Evolutionary conservation across 495 filamentous ascomycete species (phyloP).

Genomic region (Aspergillus mulundensis): DNA sequence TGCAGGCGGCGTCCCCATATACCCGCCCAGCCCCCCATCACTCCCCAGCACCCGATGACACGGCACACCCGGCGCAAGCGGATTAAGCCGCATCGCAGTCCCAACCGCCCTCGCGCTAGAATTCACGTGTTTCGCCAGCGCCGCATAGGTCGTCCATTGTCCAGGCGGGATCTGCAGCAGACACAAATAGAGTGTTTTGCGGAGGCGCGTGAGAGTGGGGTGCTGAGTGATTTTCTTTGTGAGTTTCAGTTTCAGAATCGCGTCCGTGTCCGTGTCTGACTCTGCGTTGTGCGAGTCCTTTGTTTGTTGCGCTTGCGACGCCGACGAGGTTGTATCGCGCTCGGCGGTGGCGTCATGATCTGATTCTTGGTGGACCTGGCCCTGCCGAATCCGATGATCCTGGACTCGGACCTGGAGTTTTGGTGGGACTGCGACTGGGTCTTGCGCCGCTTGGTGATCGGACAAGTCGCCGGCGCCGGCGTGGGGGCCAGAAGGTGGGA

Average conservation of each 20-base stretch:
- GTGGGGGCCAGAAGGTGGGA: slow-evolving; percentile 7
- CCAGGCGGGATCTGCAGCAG: slow-evolving; percentile 69
- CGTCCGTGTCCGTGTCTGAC: neutral
- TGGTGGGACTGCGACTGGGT: neutral
- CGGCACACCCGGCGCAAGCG: slow-evolving; percentile 61
- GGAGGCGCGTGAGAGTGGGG: slow-evolving; percentile 49
- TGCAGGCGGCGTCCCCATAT: slow-evolving; percentile 16
- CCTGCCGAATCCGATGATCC: too few species aligned
- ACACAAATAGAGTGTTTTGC: slow-evolving; percentile 58
- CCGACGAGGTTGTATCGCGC: neutral
- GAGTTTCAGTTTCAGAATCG: slow-evolving; percentile 19
- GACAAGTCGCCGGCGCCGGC: neutral
- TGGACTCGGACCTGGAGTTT: neutral
- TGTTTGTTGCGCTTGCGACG: neutral
- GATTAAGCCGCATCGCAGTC: slow-evolving; percentile 68
- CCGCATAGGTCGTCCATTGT: slow-evolving; percentile 67
- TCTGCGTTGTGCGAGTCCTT: neutral
- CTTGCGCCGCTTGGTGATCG: neutral
- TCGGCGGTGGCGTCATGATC: neutral
- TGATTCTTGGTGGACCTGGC: neutral
- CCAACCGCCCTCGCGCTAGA: slow-evolving; percentile 78
- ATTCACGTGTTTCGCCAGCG: slow-evolving; percentile 58
- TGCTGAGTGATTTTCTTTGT: slow-evolving; percentile 34
- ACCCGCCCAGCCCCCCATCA: slow-evolving; percentile 20
- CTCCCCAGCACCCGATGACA: slow-evolving; percentile 41